Evolutionary conservation across 2,329 filamentous ascomycete genomes (phyloP).

Genomic region (Alternaria rosae): DNA sequence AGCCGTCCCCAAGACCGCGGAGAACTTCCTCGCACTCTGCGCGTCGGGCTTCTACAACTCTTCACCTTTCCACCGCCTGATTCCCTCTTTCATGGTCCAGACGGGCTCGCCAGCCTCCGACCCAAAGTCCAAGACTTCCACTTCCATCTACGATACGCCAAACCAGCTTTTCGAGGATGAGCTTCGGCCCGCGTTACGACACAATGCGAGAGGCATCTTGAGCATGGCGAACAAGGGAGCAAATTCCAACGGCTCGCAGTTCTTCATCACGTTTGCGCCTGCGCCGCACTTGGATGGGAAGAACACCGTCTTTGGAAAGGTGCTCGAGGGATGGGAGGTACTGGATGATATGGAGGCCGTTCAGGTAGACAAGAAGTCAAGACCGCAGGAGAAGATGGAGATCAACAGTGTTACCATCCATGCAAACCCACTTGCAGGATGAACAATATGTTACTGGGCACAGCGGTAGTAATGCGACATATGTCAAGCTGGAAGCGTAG

Average conservation of each 20-base stretch:
- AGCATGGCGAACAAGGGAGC: conserved; percentile 83
- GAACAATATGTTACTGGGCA: neutral
- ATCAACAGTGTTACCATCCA: conserved; percentile 78
- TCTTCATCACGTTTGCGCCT: conserved; percentile 80
- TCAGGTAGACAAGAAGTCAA: conserved; percentile 78
- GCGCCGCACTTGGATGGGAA: conserved; percentile 82
- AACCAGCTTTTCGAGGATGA: conserved; percentile 76
- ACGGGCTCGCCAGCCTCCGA: conserved; percentile 66
- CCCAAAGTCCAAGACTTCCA: conserved; percentile 67
- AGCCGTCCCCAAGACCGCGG: conserved; percentile 88
- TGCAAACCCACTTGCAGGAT: conserved; percentile 76
- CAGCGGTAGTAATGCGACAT: conserved; percentile 41
- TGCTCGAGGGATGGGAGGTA: conserved; percentile 67
- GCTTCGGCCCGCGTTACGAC: conserved; percentile 73
- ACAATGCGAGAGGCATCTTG: conserved; percentile 73
- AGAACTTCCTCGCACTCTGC: conserved; percentile 90
- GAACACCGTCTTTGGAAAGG: conserved; percentile 83
- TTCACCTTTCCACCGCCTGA: conserved; percentile 81
- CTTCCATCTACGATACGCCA: conserved; percentile 70
- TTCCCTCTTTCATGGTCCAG: conserved; percentile 82
- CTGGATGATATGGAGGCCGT: conserved; percentile 75
- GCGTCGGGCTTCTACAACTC: conserved; percentile 78
- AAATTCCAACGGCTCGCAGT: conserved; percentile 78
- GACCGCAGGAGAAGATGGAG: conserved; percentile 70
- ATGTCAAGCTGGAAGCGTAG: neutral